Base-by-base conservation (phyloP, 2,329 filamentous ascomycete genomes). In the Colletotrichum eleusines region DNA sequence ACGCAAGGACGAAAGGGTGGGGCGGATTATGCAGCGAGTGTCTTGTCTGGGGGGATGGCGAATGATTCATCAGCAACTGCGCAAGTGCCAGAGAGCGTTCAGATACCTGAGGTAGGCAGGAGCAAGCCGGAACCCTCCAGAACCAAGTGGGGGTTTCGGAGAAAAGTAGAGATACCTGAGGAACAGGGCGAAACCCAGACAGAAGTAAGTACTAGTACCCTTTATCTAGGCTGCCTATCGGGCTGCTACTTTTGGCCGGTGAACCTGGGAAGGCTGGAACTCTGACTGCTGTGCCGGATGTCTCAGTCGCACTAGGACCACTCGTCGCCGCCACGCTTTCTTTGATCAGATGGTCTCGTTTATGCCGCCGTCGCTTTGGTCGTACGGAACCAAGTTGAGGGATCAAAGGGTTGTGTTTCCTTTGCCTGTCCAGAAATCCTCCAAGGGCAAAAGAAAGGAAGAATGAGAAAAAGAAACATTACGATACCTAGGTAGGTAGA, bases 41-140 rank as follows among this genome's bases (percentile, higher is more conserved):
- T 68, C 70, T 72, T 71, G 73, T 66, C 64, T 59, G 40, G 55
- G 48, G 72, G 54, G 63, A 72, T 70, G 75, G 73, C 72, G 76
- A 76, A 79, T 81, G 80, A 81, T 80, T 80, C 79, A 81, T 79
- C 74, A 78, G 75, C 80, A 76, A 77, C 77, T 77, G 72, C 65
- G 58, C 66, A 57, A 68, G 28, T 63, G 61, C 55, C 38, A 50
- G 54, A 67, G 42, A 26, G 46, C 65, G 61, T 66, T 61, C 66
- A 70, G 40, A 20, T 42, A 62, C 38, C 14, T 16, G 38, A 38
- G 35, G 40, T 35, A 72, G 66, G 66, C 54, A 72, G 69, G 71
- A 62, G 58, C 40, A 63, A 57, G 67, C 46, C 66, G 74, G 81
- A 82, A 82, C 77, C 78, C 79, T 81, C 81, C 80, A 82, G 81